These are phyloP conservation scores for Petrea volubilis DNA, from an alignment of 257 asterid species.

Conservation along the genomic window DNA sequence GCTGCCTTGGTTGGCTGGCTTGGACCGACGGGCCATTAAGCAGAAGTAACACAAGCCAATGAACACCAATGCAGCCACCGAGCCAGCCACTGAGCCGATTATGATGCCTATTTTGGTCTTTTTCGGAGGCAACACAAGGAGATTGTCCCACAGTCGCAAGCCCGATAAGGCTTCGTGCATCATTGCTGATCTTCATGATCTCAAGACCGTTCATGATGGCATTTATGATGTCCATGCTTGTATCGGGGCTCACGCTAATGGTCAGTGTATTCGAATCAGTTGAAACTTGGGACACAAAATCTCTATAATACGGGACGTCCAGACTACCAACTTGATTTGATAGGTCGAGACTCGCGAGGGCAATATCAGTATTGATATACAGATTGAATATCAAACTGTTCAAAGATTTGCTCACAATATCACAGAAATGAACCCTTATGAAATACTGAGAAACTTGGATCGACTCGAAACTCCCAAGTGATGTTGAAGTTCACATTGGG, in stretches of 20 bases:
- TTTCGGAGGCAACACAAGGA: slow-evolving; percentile 40
- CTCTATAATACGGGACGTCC: slow-evolving; percentile 57
- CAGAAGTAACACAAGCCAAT: slow-evolving; percentile 55
- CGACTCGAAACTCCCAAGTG: slow-evolving; percentile 73
- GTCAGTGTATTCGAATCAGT: slow-evolving; percentile 45
- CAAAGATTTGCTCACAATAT: slow-evolving; percentile 66
- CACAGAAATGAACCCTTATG: slow-evolving; percentile 70
- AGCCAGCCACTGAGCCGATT: slow-evolving; percentile 47
- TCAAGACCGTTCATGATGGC: slow-evolving; percentile 78
- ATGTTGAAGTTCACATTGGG: slow-evolving; percentile 61
- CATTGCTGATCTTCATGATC: slow-evolving; percentile 74
- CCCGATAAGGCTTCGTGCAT: slow-evolving; percentile 62
- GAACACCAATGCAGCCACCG: slow-evolving; percentile 37
- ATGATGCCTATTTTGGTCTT: slow-evolving; percentile 37
- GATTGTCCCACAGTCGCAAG: slow-evolving; percentile 45
- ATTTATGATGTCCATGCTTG: slow-evolving; percentile 38
- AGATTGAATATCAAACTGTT: slow-evolving; percentile 57
- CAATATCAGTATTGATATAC: slow-evolving; percentile 55
- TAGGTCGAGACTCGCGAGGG: slow-evolving; percentile 51
- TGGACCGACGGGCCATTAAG: slow-evolving; percentile 45
- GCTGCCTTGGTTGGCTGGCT: slow-evolving; percentile 47
- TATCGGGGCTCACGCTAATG: slow-evolving; percentile 65
- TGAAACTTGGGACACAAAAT: slow-evolving; percentile 46
- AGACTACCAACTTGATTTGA: slow-evolving; percentile 50
- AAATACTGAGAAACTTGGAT: slow-evolving; percentile 57